phyloP scores from a whole-genome alignment of 371 early-diverging fungal species.

The Caulochytrium protostelioides region DNA sequence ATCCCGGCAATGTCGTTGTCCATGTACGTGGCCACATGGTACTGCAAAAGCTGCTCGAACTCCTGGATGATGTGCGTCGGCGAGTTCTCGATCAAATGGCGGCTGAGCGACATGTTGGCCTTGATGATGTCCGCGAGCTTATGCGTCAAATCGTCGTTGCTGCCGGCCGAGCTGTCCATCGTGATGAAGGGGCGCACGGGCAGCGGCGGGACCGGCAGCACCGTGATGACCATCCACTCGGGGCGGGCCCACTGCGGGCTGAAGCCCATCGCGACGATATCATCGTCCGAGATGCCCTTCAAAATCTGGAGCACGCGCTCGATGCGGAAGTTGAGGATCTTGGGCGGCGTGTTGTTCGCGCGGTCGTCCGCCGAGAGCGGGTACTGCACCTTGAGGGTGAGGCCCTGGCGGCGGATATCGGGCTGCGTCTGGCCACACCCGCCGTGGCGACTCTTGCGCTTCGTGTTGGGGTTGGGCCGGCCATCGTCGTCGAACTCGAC shows the following conservation, averaged over 20 bases:
- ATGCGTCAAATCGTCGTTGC: slow-evolving; percentile 98
- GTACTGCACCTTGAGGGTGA: slow-evolving; percentile 54
- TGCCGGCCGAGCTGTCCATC: slow-evolving; percentile 74
- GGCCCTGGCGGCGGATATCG: slow-evolving; percentile 66
- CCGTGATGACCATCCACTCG: slow-evolving; percentile 91
- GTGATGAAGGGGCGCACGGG: slow-evolving; percentile 96
- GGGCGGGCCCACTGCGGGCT: slow-evolving; percentile 84
- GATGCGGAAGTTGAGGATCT: slow-evolving; percentile 48
- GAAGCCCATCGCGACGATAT: slow-evolving; percentile 76
- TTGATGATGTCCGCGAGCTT: slow-evolving; percentile 91
- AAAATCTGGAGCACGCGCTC: slow-evolving; percentile 69
- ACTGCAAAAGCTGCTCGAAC: slow-evolving; percentile 87
- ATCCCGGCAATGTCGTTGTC: slow-evolving; percentile 97
- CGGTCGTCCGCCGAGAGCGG: not conserved
- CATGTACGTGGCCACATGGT: slow-evolving; percentile 97
- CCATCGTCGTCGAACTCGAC: slow-evolving; percentile 3
- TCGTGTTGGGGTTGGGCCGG: slow-evolving; percentile 1
- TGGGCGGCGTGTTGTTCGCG: slow-evolving; percentile 20
- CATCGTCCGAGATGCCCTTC: slow-evolving; percentile 77
- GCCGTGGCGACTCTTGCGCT: slow-evolving; percentile 45
- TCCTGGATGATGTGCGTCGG: slow-evolving; percentile 89
- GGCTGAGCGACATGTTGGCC: slow-evolving; percentile 75
- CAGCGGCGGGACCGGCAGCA: slow-evolving; percentile 94
- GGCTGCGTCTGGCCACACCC: slow-evolving; percentile 94
- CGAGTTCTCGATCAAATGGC: slow-evolving; percentile 86